phyloP scores from a whole-genome alignment of 352 stramenopile species.

The Phytophthora idaei region DNA sequence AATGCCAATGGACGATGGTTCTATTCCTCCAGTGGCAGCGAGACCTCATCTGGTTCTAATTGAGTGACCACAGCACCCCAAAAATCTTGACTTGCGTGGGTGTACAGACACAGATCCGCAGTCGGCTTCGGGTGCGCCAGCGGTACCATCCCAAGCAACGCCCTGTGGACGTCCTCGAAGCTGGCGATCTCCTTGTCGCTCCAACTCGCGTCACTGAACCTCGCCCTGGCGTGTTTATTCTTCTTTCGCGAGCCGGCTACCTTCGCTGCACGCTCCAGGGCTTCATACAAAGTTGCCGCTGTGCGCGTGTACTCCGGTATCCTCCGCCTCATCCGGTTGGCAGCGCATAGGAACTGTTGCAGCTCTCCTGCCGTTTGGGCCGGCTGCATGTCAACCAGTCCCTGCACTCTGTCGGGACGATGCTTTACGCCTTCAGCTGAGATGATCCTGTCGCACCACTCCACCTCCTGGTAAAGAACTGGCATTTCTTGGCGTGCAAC shows the following conservation, averaged over 20 bases:
- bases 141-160: background rate
- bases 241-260: conserved; percentile 24
- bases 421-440: conserved; percentile 25
- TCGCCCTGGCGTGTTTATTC: conserved; percentile 4
- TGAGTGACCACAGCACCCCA: background rate
- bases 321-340: conserved; percentile 41
- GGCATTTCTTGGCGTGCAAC: conserved; percentile 40
- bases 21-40: conserved; percentile 1
- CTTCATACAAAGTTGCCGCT: background rate
- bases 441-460: conserved; percentile 34
- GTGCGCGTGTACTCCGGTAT: conserved; percentile 34
- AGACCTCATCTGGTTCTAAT: background rate
- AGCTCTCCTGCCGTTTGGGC: conserved; percentile 29
- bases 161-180: background rate
- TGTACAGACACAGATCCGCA: background rate
- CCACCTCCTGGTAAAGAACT: conserved; percentile 29
- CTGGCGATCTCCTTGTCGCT: conserved; percentile 8
- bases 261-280: conserved; percentile 17
- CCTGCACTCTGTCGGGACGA: conserved; percentile 27
- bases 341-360: conserved; percentile 9
- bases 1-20: background rate
- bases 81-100: background rate
- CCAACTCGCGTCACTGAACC: conserved; percentile 16
- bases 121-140: background rate
- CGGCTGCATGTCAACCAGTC: conserved; percentile 25